These are phyloP conservation scores for Akanthomyces uredinophilus DNA, from an alignment of 2,329 filamentous ascomycete species.

Conservation along the genomic window DNA sequence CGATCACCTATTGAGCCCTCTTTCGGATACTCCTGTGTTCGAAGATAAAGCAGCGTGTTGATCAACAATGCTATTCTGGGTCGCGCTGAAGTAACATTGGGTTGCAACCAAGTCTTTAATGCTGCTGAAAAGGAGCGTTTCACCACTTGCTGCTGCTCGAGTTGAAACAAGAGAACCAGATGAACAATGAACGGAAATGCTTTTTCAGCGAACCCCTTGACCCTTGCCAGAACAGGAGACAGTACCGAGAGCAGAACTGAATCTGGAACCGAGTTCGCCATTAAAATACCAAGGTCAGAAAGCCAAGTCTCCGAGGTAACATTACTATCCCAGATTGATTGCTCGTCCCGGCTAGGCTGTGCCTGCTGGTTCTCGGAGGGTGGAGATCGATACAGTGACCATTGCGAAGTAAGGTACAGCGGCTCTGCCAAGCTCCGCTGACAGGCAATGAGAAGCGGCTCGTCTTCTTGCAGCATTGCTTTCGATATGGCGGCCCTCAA, in stretches of 20 bases:
- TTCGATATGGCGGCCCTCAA: constrained; percentile 53
- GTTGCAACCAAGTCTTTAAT: constrained; percentile 58
- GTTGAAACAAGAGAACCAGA: constrained; percentile 65
- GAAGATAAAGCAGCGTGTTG: constrained; percentile 79
- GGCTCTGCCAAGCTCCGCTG: constrained; percentile 47
- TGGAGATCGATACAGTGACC: constrained; percentile 50
- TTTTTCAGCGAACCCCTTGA: constrained; percentile 65
- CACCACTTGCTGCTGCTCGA: constrained; percentile 53
- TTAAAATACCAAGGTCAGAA: constrained; percentile 52
- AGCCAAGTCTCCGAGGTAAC: constrained; percentile 54
- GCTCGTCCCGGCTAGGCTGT: constrained; percentile 15
- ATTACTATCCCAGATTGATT: constrained; percentile 28
- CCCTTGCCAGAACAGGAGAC: constrained; percentile 57
- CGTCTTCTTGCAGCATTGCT: constrained; percentile 42
- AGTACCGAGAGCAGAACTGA: constrained; percentile 68
- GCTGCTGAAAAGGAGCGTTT: constrained; percentile 61
- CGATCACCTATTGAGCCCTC: constrained; percentile 78
- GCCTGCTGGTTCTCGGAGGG: constrained; percentile 40
- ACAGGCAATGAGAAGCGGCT: constrained; percentile 45
- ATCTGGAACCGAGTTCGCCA: constrained; percentile 54
- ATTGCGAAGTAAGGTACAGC: constrained; percentile 50
- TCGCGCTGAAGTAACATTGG: constrained; percentile 34
- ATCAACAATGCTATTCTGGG: constrained; percentile 69
- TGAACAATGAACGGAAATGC: constrained; percentile 83
- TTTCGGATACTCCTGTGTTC: constrained; percentile 67